Evolutionary conservation across 106 monocot genomes (phyloP).

Genomic region (Xerophyta viscosa): DNA sequence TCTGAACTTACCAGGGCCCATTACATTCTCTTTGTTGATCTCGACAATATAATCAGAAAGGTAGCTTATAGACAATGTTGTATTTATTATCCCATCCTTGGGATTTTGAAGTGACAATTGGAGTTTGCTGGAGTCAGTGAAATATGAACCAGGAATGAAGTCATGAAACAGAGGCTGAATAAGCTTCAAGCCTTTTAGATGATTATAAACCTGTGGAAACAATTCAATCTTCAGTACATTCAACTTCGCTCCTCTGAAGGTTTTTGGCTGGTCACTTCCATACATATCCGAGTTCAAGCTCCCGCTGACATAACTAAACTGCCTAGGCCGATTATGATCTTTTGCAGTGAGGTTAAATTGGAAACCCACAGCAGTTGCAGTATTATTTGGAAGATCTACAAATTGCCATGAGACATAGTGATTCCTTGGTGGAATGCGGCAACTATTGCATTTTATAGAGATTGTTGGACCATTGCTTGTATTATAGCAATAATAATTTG

Average conservation of each 20-base stretch:
- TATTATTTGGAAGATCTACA: constrained; percentile 69
- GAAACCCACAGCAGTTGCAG: constrained; percentile 83
- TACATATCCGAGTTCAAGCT: constrained; percentile 39
- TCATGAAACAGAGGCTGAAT: constrained; percentile 85
- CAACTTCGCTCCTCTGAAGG: constrained; percentile 66
- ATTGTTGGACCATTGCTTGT: constrained; percentile 72
- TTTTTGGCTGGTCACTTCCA: constrained; percentile 34
- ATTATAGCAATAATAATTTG: constrained; percentile 55
- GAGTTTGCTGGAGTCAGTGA: constrained; percentile 42
- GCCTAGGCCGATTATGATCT: constrained; percentile 44
- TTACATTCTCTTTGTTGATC: constrained; percentile 55
- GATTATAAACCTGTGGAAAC: constrained; percentile 59
- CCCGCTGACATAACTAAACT: constrained; percentile 70
- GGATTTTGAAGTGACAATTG: constrained; percentile 61
- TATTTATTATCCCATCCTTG: constrained; percentile 63
- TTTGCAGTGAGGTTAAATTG: constrained; percentile 75
- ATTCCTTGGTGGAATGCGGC: constrained; percentile 53
- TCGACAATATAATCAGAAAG: constrained; percentile 93
- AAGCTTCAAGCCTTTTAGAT: constrained; percentile 49
- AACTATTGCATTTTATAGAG: constrained; percentile 60
- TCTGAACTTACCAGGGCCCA: constrained; percentile 48
- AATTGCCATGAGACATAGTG: constrained; percentile 89
- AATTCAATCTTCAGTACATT: constrained; percentile 84
- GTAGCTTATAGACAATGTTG: constrained; percentile 61
- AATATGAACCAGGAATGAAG: constrained; percentile 71